Evolutionary conservation across 2,329 filamentous ascomycete species (phyloP).

Genomic region (Penicillium sp.): DNA sequence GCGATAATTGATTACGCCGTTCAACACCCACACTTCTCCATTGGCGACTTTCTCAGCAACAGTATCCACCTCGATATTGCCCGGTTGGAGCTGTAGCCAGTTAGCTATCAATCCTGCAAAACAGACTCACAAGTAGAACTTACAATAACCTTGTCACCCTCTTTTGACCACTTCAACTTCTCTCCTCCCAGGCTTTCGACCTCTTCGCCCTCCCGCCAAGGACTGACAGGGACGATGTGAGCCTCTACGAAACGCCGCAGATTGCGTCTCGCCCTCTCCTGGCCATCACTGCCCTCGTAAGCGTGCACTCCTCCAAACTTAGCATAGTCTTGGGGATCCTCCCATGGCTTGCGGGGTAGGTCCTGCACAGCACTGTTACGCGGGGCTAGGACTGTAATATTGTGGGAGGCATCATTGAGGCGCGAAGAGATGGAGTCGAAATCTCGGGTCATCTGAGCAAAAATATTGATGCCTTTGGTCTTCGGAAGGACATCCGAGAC

Average conservation of each 20-base stretch:
- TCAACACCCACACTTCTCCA: constrained; percentile 84
- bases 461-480: constrained; percentile 80
- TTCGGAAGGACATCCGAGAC: constrained; percentile 85
- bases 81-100: constrained; percentile 65
- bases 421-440: constrained; percentile 71
- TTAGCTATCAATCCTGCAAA: constrained; percentile 13
- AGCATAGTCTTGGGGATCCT: constrained; percentile 74
- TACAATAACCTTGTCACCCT: constrained; percentile 68
- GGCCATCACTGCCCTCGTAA: constrained; percentile 76
- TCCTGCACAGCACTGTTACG: constrained; percentile 79
- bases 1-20: constrained; percentile 63
- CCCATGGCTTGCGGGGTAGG: constrained; percentile 77
- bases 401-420: constrained; percentile 68
- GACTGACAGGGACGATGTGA: constrained; percentile 76
- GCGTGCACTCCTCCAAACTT: constrained; percentile 67
- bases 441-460: constrained; percentile 79
- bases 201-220: constrained; percentile 74
- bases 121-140: constrained; percentile 39
- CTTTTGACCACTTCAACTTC: constrained; percentile 82
- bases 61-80: constrained; percentile 75
- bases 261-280: constrained; percentile 77
- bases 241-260: constrained; percentile 81
- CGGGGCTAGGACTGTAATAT: constrained; percentile 87
- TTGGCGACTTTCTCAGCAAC: constrained; percentile 80
- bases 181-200: constrained; percentile 70